These are phyloP conservation scores for Sporothrix inflata DNA, from an alignment of 2,329 filamentous ascomycete species.

Conservation along the genomic window DNA sequence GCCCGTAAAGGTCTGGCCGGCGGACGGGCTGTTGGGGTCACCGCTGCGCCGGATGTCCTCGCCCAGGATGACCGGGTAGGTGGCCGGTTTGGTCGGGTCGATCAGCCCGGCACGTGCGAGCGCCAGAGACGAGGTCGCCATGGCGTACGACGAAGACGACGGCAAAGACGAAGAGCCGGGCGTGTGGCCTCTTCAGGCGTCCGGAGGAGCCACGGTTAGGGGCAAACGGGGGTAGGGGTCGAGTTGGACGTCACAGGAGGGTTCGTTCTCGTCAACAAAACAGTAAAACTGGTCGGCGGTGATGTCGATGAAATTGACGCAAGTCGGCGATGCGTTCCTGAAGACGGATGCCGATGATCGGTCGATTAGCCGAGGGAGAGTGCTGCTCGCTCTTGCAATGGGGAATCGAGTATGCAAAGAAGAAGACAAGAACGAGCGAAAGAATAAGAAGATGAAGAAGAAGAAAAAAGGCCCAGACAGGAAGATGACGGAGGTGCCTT, in stretches of 20 bases:
- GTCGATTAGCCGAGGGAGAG: background rate
- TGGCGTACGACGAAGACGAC: background rate
- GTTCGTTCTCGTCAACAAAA: background rate
- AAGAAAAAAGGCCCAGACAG: background rate
- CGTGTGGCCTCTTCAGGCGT: slow-evolving; percentile 17
- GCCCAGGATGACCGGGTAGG: slow-evolving; percentile 67
- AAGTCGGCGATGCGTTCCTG: background rate
- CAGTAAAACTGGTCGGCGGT: background rate
- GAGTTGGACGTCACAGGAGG: background rate
- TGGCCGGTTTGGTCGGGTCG: slow-evolving; percentile 62
- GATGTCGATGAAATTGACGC: background rate
- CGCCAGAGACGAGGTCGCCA: slow-evolving; percentile 35
- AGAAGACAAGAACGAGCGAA: background rate
- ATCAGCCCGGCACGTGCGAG: slow-evolving; percentile 44
- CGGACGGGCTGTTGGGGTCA: slow-evolving; percentile 45
- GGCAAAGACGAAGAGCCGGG: background rate
- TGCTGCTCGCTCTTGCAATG: background rate
- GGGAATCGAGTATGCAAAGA: background rate
- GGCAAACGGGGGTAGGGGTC: background rate
- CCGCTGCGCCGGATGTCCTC: slow-evolving; percentile 57
- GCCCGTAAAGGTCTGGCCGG: slow-evolving; percentile 63
- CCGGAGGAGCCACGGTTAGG: background rate
- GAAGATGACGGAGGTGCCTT: background rate
- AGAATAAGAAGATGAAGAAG: background rate
- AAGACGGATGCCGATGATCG: background rate